These are phyloP conservation scores for Pleurotus salmoneostramineus DNA, from an alignment of 768 basidiomycete genomes.

Conservation along the genomic window DNA sequence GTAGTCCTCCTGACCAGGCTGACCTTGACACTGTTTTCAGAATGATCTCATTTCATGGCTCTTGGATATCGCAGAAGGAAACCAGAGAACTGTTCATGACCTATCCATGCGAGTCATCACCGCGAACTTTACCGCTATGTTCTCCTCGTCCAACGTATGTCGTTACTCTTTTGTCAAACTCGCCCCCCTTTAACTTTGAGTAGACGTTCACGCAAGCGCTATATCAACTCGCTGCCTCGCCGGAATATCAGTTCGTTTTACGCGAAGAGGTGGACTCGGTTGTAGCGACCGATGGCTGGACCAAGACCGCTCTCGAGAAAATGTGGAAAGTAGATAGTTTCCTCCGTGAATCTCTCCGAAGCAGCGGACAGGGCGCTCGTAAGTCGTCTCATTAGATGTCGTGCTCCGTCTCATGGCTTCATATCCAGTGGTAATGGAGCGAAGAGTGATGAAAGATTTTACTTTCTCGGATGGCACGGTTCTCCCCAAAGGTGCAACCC, in stretches of 20 bases:
- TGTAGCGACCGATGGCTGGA: constrained; percentile 22
- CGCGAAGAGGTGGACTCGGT: constrained; percentile 19
- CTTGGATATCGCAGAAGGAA: constrained; percentile 17
- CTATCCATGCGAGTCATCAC: constrained; percentile 18
- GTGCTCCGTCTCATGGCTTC: background rate
- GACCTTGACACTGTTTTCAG: constrained; percentile 11
- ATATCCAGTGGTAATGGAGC: constrained; percentile 13
- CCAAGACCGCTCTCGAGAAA: constrained; percentile 23
- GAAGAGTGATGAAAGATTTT: constrained; percentile 16
- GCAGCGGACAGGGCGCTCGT: constrained; percentile 12
- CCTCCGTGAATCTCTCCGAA: constrained; percentile 26
- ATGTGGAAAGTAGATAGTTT: constrained; percentile 33
- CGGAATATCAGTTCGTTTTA: constrained; percentile 16
- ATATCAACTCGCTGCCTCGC: constrained; percentile 17
- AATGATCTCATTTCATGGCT: constrained; percentile 33
- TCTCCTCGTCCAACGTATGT: constrained; percentile 25
- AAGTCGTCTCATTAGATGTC: constrained; percentile 7
- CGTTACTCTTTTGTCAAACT: background rate
- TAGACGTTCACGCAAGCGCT: constrained; percentile 18
- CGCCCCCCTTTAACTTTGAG: background rate
- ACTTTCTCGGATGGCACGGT: constrained; percentile 20
- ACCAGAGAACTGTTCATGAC: constrained; percentile 9
- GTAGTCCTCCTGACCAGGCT: background rate
- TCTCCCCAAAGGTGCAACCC: constrained; percentile 13
- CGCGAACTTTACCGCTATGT: constrained; percentile 26